These are phyloP conservation scores for Veloboletus limbatus DNA, from an alignment of 1,284 basidiomycete species.

Conservation along the genomic window DNA sequence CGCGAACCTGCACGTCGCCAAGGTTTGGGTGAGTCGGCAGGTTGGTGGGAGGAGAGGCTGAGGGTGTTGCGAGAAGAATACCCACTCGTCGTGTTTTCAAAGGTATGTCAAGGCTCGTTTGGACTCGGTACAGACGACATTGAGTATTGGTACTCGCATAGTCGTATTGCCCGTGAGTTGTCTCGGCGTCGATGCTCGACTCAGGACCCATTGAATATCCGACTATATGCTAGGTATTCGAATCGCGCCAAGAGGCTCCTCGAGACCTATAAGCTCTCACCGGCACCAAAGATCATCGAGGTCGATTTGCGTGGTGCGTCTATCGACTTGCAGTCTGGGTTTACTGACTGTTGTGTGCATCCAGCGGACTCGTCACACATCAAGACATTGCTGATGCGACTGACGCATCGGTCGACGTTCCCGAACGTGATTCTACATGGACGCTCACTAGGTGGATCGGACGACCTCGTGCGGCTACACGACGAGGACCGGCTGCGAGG, in stretches of 20 bases:
- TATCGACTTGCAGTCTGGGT: too few species aligned
- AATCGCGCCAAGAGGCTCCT: conserved; percentile 68
- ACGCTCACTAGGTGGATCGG: conserved; percentile 69
- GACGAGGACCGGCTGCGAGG: conserved; percentile 12
- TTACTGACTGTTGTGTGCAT: conserved; percentile 2
- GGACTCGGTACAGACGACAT: neutral
- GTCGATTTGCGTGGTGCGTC: conserved; percentile 63
- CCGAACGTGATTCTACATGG: conserved; percentile 73
- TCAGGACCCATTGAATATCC: neutral
- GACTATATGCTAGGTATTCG: conserved; percentile 53
- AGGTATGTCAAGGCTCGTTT: conserved; percentile 43
- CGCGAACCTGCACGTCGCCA: too few species aligned
- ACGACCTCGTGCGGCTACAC: conserved; percentile 46
- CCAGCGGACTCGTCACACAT: conserved; percentile 61
- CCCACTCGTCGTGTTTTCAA: conserved; percentile 79
- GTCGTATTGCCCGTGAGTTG: conserved; percentile 72
- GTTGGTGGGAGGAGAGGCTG: conserved; percentile 49
- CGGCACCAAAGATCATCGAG: conserved; percentile 70
- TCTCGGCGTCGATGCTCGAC: conserved; percentile 10
- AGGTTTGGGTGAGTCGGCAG: too few species aligned
- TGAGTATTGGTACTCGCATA: too few species aligned
- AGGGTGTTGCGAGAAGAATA: conserved; percentile 45
- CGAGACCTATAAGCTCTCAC: conserved; percentile 59
- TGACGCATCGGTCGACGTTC: conserved; percentile 68
- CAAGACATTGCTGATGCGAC: conserved; percentile 61